phyloP scores from a whole-genome alignment of 352 stramenopile species.

The Pythium phragmiticola region DNA sequence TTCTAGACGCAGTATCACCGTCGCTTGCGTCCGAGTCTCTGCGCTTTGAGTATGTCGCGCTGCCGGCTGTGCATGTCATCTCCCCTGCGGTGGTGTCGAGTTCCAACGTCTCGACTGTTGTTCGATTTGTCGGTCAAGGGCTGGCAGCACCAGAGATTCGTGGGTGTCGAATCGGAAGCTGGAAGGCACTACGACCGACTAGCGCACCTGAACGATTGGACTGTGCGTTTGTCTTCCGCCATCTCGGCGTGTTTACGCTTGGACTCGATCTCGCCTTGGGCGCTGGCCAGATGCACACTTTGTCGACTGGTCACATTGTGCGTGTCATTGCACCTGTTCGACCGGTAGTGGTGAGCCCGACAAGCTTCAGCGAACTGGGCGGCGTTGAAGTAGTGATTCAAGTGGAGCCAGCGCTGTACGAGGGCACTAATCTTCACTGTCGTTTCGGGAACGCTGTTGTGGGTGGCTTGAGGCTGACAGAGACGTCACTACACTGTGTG shows the following conservation, averaged over 20 bases:
- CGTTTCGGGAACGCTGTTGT: conserved; percentile 21
- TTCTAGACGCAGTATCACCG: background rate
- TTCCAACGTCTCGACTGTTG: conserved; percentile 4
- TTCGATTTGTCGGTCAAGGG: conserved; percentile 5
- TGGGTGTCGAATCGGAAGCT: conserved; percentile 8
- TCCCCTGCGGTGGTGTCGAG: background rate
- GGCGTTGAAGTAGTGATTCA: conserved; percentile 37
- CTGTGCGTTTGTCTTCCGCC: conserved; percentile 10
- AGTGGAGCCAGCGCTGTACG: conserved; percentile 1
- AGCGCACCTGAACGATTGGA: background rate
- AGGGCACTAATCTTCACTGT: conserved; percentile 15
- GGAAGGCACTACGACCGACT: background rate
- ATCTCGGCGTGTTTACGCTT: background rate
- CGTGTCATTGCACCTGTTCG: conserved; percentile 11
- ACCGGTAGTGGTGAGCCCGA: conserved; percentile 5
- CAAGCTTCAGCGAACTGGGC: conserved; percentile 46
- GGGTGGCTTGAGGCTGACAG: conserved; percentile 3
- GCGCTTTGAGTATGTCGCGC: conserved; percentile 6
- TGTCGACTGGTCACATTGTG: conserved; percentile 4
- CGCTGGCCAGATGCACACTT: background rate
- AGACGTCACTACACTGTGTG: conserved; percentile 16
- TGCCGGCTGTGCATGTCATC: background rate
- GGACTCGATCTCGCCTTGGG: conserved; percentile 7
- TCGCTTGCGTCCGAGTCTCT: conserved; percentile 3
- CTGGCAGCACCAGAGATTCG: conserved; percentile 4